Base-by-base conservation (phyloP, 169 alveolate species). In the Amoebophrya sp. region DNA sequence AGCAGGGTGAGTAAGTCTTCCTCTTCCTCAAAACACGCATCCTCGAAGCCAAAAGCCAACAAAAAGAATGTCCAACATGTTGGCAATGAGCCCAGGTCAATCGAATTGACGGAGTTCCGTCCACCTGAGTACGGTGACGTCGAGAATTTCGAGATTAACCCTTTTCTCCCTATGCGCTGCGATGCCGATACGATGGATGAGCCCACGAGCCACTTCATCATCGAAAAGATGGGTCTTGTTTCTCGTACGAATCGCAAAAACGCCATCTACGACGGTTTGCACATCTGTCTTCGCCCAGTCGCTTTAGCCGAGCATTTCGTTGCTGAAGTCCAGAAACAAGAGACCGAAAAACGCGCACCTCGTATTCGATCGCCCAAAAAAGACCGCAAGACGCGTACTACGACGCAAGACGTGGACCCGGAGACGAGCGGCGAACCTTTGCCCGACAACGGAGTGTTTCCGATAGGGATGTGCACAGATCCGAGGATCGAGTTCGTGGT, bases 131-230 rank as follows among this genome's bases (percentile, higher is more conserved):
- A 26, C 33, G 26, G 33, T 6, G 2, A 65, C 83, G 18, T 65
- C 38, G 36, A 65, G 26, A 65, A 29, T 36, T 65, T 26, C 83
- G 33, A 6, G 2, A 18, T 65, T 36, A 65, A 65, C 83, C 83
- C 83, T 12, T 65, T 65, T 26, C 83, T 65, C 83, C 83, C 83
- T 29, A 65, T 65, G 83, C 83, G 83, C 38, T 65, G 83, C 83
- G 83, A 65, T 36, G 83, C 83, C 3, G 83, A 65, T 6, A 65
- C 83, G 83, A 65, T 65, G 83, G 83, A 65, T 36, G 83, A 65
- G 2, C 83, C 83, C 83, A 65, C 83, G 33, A 65, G 39, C 33
- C 83, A 65, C 83, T 65, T 65, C 26, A 26, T 65, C 83, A 65
- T 65, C 83, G 83, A 65, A 26, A 65, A 65, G 26, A 65, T 65